Evolutionary conservation across 2,329 filamentous ascomycete genomes (phyloP), one percentile per base, ranked within the genome.

Genomic region (Bipolaris sorokiniana): DNA sequence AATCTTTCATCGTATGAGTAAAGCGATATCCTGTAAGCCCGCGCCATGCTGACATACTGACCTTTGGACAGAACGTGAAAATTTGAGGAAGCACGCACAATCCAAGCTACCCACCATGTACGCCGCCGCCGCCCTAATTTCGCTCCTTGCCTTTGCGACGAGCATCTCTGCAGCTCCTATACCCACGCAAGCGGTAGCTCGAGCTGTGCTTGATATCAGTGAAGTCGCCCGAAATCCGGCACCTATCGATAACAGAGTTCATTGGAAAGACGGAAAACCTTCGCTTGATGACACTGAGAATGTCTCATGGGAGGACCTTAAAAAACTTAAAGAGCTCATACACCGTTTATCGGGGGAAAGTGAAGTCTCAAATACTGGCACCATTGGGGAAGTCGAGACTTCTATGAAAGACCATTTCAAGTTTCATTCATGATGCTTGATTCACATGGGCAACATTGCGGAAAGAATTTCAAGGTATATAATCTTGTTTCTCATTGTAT

Each of bases 201-300:
- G 62, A 45, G 48, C 44, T 41, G 44, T 57, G 34, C 61, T 57
- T 28, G 54, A 67, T 15, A 33, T 66, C 37, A 59, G 59, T 11
- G 49, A 58, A 48, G 51, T 64, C 11, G 63, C 61, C 33, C 61
- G 63, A 16, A 61, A 65, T 22, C 63, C 63, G 38, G 61, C 61
- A 3, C 69, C 69, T 1, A 59, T 68, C 22, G 51, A 63, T 28
- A 31, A 49, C 15, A 47, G 42, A 51, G 38, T 47, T 20, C 22
- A 56, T 36, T 56, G 59, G 46, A 46, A 51, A 11, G 34, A 55
- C 22, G 56, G 46, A 15, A 57, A 46, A 51, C 54, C 50, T 26
- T 44, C 45, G 15, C 33, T 54, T 13, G 28, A 23, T n/a, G 33
- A 54, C 23, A 45, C 34, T 13, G 44, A 26, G n/a, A 22, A 57